Evolutionary conservation across 129 eudicot genomes (phyloP).

Genomic region (Flaveria ramosissima): DNA sequence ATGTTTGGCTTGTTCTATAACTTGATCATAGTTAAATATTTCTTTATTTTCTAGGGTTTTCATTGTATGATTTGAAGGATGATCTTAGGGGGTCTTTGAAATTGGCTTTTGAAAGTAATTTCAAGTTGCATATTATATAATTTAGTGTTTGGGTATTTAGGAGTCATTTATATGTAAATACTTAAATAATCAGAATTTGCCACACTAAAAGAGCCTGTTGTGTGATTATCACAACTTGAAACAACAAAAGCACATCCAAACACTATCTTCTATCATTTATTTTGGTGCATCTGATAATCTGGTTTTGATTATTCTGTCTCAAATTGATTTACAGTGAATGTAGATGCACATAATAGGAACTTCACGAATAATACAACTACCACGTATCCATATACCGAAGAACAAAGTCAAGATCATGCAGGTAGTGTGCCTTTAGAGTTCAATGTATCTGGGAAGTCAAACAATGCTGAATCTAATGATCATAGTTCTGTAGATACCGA

Average conservation of each 20-base stretch:
- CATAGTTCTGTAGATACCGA: conserved; percentile 33
- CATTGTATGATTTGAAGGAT: neutral
- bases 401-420: conserved; percentile 32
- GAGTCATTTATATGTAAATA: neutral
- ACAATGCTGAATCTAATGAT: conserved; percentile 19
- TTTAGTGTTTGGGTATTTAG: no score
- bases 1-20: neutral
- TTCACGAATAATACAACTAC: conserved; percentile 35
- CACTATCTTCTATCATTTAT: neutral
- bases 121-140: no score
- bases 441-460: conserved; percentile 38
- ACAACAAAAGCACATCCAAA: neutral
- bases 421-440: conserved; percentile 41
- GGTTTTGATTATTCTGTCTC: conserved; percentile 5
- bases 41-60: conserved; percentile 22
- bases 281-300: conserved; percentile 1
- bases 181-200: neutral
- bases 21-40: neutral
- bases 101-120: neutral
- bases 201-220: neutral
- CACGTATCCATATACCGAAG: conserved; percentile 28
- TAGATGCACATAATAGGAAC: conserved; percentile 40
- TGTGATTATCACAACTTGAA: neutral
- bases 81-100: neutral
- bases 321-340: conserved; percentile 46